phyloP scores from a whole-genome alignment of 2,329 filamentous ascomycete species.

The Scytalidium sp. region DNA sequence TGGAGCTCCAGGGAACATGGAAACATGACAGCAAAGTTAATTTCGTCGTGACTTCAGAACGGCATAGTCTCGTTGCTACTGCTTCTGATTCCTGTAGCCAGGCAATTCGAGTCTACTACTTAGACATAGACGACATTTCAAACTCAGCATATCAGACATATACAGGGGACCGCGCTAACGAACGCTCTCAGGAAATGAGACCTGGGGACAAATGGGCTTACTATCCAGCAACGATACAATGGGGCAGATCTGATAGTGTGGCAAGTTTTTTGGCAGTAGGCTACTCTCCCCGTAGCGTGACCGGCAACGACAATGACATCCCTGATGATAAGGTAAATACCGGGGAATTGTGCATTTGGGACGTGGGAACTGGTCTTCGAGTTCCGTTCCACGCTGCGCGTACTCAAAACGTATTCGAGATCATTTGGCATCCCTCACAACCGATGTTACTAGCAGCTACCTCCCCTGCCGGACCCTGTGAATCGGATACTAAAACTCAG shows the following conservation, averaged over 20 bases:
- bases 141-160: conserved; percentile 23
- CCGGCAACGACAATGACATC: conserved; percentile 51
- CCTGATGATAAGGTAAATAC: conserved; percentile 55
- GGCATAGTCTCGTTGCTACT: conserved; percentile 51
- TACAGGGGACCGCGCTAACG: conserved; percentile 19
- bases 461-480: conserved; percentile 43
- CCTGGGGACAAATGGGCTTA: conserved; percentile 52
- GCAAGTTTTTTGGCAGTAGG: conserved; percentile 56
- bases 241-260: conserved; percentile 46
- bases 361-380: conserved; percentile 37
- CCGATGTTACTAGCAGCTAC: conserved; percentile 56
- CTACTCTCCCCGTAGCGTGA: conserved; percentile 57
- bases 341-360: conserved; percentile 60
- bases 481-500: conserved; percentile 49
- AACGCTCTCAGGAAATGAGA: conserved; percentile 17
- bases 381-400: conserved; percentile 48
- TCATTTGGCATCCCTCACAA: conserved; percentile 58
- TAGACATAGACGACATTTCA: conserved; percentile 34
- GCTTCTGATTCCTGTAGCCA: conserved; percentile 52
- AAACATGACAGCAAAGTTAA: conserved; percentile 57
- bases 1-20: conserved; percentile 51
- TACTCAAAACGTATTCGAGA: conserved; percentile 61
- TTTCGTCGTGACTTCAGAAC: conserved; percentile 52
- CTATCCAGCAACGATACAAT: conserved; percentile 61
- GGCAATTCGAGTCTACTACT: conserved; percentile 55